A percentile compares a stretch with the other conserved stretches of the same genome.
phyloP scores from a whole-genome alignment of 352 stramenopile genomes.

The Phytophthora fragariae region DNA sequence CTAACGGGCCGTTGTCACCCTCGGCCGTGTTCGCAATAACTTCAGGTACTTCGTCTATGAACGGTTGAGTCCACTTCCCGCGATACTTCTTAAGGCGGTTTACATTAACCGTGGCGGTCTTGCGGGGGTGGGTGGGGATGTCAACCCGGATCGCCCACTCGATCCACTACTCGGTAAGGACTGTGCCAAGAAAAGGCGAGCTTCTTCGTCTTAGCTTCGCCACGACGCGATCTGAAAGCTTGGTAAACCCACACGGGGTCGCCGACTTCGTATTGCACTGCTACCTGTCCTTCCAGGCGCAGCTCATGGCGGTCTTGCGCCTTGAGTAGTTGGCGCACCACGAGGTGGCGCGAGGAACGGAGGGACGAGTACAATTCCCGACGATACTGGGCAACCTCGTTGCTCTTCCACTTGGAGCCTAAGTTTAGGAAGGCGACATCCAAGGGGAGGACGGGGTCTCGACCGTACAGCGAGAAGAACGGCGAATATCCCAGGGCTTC shows the following conservation, averaged over 20 bases:
- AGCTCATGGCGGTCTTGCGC: constrained; percentile 4
- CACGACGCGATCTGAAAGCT: neutral
- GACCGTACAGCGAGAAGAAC: constrained; percentile 13
- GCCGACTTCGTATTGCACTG: neutral
- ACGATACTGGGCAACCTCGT: neutral
- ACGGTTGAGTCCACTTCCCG: no score
- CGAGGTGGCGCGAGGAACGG: neutral
- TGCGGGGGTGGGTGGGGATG: no score
- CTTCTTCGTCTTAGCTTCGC: neutral
- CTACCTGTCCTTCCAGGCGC: neutral
- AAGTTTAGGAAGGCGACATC: constrained; percentile 19
- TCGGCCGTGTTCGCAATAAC: no score
- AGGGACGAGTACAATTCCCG: neutral
- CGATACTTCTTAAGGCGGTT: no score
- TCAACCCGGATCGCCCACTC: neutral
- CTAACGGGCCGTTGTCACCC: no score
- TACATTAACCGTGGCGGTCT: no score
- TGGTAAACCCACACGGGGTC: constrained; percentile 4
- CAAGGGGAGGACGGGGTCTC: neutral
- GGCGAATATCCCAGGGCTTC: neutral
- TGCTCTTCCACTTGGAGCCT: neutral
- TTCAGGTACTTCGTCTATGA: no score
- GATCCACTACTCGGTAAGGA: neutral
- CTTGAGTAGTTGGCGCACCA: neutral
- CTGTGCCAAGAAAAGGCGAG: constrained; percentile 4